These are phyloP conservation scores for Phytophthora lateralis DNA, from an alignment of 352 stramenopile genomes.

Conservation along the genomic window DNA sequence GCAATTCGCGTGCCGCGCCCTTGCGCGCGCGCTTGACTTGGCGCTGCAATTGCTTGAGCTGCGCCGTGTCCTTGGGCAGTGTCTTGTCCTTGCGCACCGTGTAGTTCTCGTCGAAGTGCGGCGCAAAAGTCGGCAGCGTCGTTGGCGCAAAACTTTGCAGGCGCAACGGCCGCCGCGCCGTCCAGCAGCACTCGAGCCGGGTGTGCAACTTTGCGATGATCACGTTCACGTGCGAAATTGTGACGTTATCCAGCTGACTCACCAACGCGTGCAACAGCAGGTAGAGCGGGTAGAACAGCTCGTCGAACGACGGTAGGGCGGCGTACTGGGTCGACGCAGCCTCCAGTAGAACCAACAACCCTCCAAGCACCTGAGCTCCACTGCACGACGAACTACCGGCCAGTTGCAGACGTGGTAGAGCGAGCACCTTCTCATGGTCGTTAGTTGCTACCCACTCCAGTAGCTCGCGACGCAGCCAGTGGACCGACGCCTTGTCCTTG, in stretches of 20 bases:
- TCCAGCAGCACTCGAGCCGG: slow-evolving; percentile 54
- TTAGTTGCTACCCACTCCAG: slow-evolving; percentile 42
- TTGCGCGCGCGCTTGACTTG: slow-evolving; percentile 98
- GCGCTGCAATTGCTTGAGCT: slow-evolving; percentile 91
- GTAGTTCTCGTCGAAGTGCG: slow-evolving; percentile 93
- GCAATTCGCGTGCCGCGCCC: slow-evolving; percentile 94
- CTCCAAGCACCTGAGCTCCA: slow-evolving; percentile 49
- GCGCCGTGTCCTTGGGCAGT: slow-evolving; percentile 76
- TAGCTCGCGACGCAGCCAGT: slow-evolving; percentile 62
- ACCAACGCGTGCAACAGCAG: slow-evolving; percentile 69
- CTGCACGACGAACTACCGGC: slow-evolving; percentile 48
- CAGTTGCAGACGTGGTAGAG: slow-evolving; percentile 50
- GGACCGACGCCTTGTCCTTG: slow-evolving; percentile 23
- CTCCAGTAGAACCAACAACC: slow-evolving; percentile 54
- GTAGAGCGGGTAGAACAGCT: slow-evolving; percentile 78
- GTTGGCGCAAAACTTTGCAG: slow-evolving; percentile 78
- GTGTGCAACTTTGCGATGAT: slow-evolving; percentile 57
- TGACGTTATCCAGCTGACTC: slow-evolving; percentile 35
- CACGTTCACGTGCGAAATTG: slow-evolving; percentile 36
- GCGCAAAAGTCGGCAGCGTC: slow-evolving; percentile 80
- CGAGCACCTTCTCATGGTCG: slow-evolving; percentile 14
- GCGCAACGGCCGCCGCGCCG: slow-evolving; percentile 58
- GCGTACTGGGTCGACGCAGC: slow-evolving; percentile 60
- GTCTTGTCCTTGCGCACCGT: slow-evolving; percentile 92
- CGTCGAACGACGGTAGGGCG: slow-evolving; percentile 68